Conservation (phyloP, 2,329 filamentous ascomycete genomes). For the Colletotrichum somersetense region DNA sequence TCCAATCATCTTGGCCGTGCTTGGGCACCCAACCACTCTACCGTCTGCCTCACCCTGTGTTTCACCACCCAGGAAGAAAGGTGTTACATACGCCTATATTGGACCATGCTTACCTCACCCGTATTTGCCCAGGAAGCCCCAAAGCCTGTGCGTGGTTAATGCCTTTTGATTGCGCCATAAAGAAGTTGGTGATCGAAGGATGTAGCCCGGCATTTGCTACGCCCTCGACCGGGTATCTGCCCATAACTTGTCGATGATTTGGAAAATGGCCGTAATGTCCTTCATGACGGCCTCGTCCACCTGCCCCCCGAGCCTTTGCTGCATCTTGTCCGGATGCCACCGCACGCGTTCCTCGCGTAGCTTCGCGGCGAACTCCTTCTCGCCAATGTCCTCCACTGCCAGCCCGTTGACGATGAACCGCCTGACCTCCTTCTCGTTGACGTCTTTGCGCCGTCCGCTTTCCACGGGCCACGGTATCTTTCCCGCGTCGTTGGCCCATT, state of each 20-base stretch:
- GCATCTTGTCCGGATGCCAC: constrained; percentile 98
- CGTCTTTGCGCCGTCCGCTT: constrained; percentile 67
- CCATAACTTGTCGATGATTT: constrained; percentile 88
- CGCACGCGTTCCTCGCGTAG: constrained; percentile 89
- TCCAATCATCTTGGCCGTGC: constrained; percentile 14
- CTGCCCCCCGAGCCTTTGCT: constrained; percentile 83
- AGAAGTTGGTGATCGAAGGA: constrained; percentile 14
- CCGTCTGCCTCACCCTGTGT: constrained; percentile 25
- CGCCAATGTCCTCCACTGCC: constrained; percentile 56
- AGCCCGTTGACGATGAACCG: constrained; percentile 73
- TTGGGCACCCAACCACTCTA: not conserved
- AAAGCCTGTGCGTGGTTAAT: not conserved
- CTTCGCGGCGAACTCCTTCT: constrained; percentile 59
- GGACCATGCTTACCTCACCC: not conserved
- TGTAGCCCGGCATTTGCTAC: constrained; percentile 3
- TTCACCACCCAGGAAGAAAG: constrained; percentile 32
- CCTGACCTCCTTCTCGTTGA: constrained; percentile 72
- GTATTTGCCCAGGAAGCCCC: not conserved
- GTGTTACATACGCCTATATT: constrained; percentile 9
- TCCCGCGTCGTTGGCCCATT: constrained; percentile 60
- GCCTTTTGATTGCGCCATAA: constrained; percentile 25
- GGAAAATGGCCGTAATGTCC: constrained; percentile 89
- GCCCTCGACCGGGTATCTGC: constrained; percentile 64
- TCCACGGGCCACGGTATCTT: constrained; percentile 79
- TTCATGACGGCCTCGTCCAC: constrained; percentile 80